Conservation (phyloP, 768 basidiomycete genomes). For the Suillus discolor region DNA sequence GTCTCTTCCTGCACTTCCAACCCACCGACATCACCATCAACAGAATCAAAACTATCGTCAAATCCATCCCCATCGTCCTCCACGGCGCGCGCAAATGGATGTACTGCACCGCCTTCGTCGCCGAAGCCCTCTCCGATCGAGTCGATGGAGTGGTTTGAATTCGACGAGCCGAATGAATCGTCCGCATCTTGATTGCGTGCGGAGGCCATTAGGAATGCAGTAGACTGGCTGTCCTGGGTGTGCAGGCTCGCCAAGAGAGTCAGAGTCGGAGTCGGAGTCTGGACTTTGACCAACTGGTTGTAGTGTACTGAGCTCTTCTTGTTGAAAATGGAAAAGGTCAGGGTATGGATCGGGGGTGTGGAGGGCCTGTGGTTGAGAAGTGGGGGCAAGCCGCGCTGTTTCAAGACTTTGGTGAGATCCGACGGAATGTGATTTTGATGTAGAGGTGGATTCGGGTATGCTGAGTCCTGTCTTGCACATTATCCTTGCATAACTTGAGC, state of each 20-base stretch:
- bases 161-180: conserved; percentile 45
- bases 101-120: conserved; percentile 46
- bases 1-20: conserved; percentile 57
- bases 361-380: conserved; percentile 10
- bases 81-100: conserved; percentile 57
- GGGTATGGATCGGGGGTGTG: conserved; percentile 28
- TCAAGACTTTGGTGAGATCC: conserved; percentile 12
- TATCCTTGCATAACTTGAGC: conserved; percentile 69
- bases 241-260: conserved; percentile 58
- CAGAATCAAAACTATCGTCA: conserved; percentile 57
- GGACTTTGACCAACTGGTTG: conserved; percentile 20
- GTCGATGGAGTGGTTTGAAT: conserved; percentile 62
- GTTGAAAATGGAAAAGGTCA: conserved; percentile 27
- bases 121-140: conserved; percentile 45
- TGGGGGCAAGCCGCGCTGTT: conserved; percentile 4
- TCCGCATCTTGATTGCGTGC: conserved; percentile 34
- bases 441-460: conserved; percentile 35
- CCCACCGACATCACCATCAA: conserved; percentile 41
- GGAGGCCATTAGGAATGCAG: conserved; percentile 69
- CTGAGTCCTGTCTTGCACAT: conserved; percentile 62
- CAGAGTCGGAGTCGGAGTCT: conserved; percentile 58
- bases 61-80: conserved; percentile 41
- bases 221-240: conserved; percentile 66
- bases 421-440: conserved; percentile 18
- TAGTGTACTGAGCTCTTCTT: conserved; percentile 25